phyloP scores from a whole-genome alignment of 768 basidiomycete species.

The Pulveroboletus ravenelii region DNA sequence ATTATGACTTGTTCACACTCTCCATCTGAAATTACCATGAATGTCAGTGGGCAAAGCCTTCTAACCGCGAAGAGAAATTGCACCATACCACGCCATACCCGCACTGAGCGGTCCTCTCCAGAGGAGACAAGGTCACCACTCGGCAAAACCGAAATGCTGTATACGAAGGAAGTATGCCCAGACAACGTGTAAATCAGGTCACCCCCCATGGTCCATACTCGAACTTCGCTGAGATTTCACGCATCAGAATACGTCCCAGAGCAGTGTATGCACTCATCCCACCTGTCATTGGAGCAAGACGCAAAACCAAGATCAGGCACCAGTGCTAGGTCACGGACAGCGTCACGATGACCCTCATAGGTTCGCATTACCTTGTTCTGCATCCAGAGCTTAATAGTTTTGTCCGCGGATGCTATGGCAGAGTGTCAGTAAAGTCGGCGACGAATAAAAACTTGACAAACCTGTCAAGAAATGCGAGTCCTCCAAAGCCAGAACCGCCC shows the following conservation, averaged over 20 bases:
- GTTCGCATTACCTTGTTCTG: slow-evolving; percentile 70
- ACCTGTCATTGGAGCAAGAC: slow-evolving; percentile 95
- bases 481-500: slow-evolving; percentile 83
- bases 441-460: slow-evolving; percentile 28
- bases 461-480: slow-evolving; percentile 80
- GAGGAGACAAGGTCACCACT: slow-evolving; percentile 81
- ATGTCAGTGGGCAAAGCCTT: slow-evolving; percentile 1
- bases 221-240: slow-evolving; percentile 64
- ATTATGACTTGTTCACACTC: slow-evolving; percentile 85
- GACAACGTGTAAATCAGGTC: slow-evolving; percentile 74
- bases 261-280: slow-evolving; percentile 9
- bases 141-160: slow-evolving; percentile 79
- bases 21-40: slow-evolving; percentile 51
- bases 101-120: slow-evolving; percentile 90
- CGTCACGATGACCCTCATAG: slow-evolving; percentile 85
- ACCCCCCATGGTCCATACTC: slow-evolving; percentile 85
- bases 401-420: slow-evolving; percentile 82
- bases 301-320: slow-evolving; percentile 89
- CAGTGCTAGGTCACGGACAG: slow-evolving; percentile 79
- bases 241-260: not conserved
- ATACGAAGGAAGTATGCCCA: slow-evolving; percentile 96
- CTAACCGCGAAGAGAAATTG: slow-evolving; percentile 7
- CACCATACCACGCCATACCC: slow-evolving; percentile 80
- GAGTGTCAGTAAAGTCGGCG: slow-evolving; percentile 5
- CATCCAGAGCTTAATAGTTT: slow-evolving; percentile 85